Base-by-base conservation (phyloP, 345 rosid genomes). In the Linum trigynum region DNA sequence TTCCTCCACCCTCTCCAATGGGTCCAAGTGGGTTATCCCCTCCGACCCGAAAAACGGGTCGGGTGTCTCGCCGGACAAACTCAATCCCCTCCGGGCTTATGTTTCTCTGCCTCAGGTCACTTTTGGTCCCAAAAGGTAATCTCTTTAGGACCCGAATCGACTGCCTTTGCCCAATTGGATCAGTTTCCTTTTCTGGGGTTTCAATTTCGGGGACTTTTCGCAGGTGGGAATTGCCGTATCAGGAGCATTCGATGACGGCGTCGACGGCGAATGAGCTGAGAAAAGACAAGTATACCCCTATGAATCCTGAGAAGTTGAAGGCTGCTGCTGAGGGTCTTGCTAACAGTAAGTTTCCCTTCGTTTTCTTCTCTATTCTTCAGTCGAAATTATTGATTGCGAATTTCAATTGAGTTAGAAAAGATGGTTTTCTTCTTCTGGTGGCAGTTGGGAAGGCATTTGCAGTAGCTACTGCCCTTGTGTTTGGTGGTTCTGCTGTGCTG, bases 311-410 rank as follows among this genome's bases (percentile, higher is more conserved):
- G 57, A 84, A 84, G 71, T 67, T 88, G 80, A 88, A 86, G 80
- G 96, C 92, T 69, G 96, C 92, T n/a, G 87, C 90, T 68, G 87
- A 85, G 75, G 98, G 97, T 15, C 83, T 92, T 63, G 71, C 83
- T 56, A 77, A 84, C 4, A 62, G 97, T 89, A 71, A 57, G 87
- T 61, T 59, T 59, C 40, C 14, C 61, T 62, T 62, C 38, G 32
- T 38, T 39, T 65, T 41, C 59, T 64, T 41, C 9, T 14, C 23
- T 39, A 61, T 14, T 51, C 40, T 55, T 37, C 23, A 50, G 23
- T 9, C 14, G 23, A 39, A 41, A 41, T 0, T 0, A 41, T 41
- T 8, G 45, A 41, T 43, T 43, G 50, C 12, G 7, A 38, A 50
- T 50, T 16, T 12, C 14, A 36, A 48, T 48, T 5, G 3, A 53